Evolutionary conservation across 208 protist genomes (phyloP).

Genomic region (Wallacemonas sp.): DNA sequence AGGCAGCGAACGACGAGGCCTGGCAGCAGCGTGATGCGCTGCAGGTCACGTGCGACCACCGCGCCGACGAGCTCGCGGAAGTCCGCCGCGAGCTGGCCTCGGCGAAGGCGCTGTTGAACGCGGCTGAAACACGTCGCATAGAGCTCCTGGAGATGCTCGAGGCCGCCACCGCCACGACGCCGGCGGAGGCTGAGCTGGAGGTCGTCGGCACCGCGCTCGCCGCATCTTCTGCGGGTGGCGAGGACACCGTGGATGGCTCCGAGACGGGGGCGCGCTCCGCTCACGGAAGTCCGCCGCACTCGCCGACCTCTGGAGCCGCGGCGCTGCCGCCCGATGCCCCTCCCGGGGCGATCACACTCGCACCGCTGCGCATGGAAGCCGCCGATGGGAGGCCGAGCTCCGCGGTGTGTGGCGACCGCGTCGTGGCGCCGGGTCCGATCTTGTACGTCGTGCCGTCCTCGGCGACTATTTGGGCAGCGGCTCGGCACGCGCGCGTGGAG

Average conservation of each 20-base stretch:
- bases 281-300: no score
- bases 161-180: background rate
- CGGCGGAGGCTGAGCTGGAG: no score
- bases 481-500: background rate
- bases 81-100: constrained; percentile 2
- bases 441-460: constrained; percentile 27
- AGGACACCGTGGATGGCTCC: no score
- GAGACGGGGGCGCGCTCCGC: no score
- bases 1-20: constrained; percentile 1
- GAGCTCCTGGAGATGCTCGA: constrained; percentile 20
- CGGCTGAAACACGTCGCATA: constrained; percentile 14
- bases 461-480: background rate
- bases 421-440: constrained; percentile 29
- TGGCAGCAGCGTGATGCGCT: constrained; percentile 2
- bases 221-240: no score
- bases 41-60: background rate
- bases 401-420: constrained; percentile 6
- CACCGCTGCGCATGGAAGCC: background rate
- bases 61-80: background rate
- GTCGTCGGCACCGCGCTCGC: no score
- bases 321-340: background rate
- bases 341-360: background rate
- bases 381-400: background rate
- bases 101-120: constrained; percentile 4
- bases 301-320: background rate